Conservation (phyloP, 495 filamentous ascomycete species). For the Pyrenopolyporus hunteri region DNA sequence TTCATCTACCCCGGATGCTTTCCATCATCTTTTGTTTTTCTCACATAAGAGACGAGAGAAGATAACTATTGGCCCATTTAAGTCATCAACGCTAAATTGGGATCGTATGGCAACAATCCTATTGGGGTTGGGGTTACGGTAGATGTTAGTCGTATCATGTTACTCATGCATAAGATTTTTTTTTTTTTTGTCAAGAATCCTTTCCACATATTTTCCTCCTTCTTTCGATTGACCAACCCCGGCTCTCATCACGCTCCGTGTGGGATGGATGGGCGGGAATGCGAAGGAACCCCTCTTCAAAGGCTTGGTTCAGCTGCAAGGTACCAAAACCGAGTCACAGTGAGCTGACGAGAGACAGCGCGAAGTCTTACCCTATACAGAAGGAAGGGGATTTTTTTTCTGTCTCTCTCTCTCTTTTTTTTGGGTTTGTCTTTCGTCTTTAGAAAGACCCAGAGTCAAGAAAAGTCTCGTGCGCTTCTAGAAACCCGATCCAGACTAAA, state of each 20-base stretch:
- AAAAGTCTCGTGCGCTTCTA: conserved; percentile 8
- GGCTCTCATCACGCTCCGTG: conserved; percentile 13
- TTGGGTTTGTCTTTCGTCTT: too few species aligned
- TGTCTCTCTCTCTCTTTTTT: not conserved
- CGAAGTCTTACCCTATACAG: conserved; percentile 27
- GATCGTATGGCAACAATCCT: conserved; percentile 3
- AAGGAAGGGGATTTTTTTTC: conserved; percentile 11
- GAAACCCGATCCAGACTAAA: not conserved
- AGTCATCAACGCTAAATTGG: not conserved
- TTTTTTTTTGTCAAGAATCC: not conserved
- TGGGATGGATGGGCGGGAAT: conserved; percentile 25
- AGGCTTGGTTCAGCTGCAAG: conserved; percentile 30
- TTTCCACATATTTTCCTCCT: conserved; percentile 1
- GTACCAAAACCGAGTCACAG: conserved; percentile 34
- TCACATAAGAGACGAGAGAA: conserved; percentile 9
- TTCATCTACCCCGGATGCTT: too few species aligned
- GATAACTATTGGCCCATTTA: not conserved
- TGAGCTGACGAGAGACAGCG: conserved; percentile 33
- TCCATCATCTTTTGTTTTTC: too few species aligned
- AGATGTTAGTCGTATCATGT: not conserved
- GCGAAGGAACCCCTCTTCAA: conserved; percentile 23
- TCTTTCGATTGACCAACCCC: conserved; percentile 19
- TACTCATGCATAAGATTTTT: conserved; percentile 4
- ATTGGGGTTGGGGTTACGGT: conserved; percentile 2
- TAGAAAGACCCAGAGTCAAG: not conserved